A percentile compares a stretch with the other conserved stretches of the same genome.
Conservation (phyloP, 2,329 filamentous ascomycete species). For the Truncatella angustata region DNA sequence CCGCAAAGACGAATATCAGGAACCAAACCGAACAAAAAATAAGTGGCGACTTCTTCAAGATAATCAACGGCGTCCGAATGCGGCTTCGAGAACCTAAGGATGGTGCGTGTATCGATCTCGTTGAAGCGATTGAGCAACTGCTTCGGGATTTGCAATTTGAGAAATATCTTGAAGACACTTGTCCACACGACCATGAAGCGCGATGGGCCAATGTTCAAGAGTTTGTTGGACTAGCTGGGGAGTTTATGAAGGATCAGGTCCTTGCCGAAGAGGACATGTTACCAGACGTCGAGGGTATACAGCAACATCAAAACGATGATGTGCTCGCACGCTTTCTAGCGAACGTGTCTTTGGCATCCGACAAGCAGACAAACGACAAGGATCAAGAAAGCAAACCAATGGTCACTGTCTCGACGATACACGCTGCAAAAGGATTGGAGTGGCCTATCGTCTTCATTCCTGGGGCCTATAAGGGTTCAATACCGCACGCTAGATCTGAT, state of each 20-base stretch:
- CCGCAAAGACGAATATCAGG: constrained; percentile 47
- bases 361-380: constrained; percentile 65
- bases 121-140: constrained; percentile 49
- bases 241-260: constrained; percentile 55
- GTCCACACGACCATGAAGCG: constrained; percentile 66
- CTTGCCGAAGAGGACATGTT: constrained; percentile 52
- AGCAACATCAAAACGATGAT: constrained; percentile 64
- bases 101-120: constrained; percentile 35
- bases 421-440: constrained; percentile 92
- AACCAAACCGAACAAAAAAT: constrained; percentile 52
- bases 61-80: constrained; percentile 37
- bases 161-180: constrained; percentile 68
- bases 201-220: constrained; percentile 90
- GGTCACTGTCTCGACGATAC: constrained; percentile 92
- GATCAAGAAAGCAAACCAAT: constrained; percentile 56
- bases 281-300: constrained; percentile 68
- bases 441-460: constrained; percentile 96
- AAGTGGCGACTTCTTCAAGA: constrained; percentile 45
- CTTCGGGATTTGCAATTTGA: constrained; percentile 69
- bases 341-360: constrained; percentile 83
- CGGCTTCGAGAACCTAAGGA: constrained; percentile 27
- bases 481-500: constrained; percentile 84
- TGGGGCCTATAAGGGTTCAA: constrained; percentile 83
- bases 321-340: constrained; percentile 77
- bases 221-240: constrained; percentile 74